These are phyloP conservation scores for Claviceps monticola DNA, from an alignment of 2,329 filamentous ascomycete species.

Conservation along the genomic window DNA sequence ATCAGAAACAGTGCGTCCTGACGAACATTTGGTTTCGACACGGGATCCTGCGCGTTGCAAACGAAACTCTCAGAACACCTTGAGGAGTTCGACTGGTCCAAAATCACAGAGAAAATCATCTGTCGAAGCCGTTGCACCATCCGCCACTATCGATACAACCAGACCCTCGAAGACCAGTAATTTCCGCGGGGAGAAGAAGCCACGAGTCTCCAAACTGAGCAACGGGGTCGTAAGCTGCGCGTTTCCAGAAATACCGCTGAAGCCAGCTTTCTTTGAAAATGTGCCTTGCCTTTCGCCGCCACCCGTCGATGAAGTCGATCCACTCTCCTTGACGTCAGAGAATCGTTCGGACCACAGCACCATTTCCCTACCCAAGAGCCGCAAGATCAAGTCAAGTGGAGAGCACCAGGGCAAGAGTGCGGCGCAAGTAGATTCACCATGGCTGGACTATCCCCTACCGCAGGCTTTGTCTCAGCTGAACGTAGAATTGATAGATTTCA, in stretches of 20 bases:
- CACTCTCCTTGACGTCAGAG: conserved; percentile 8
- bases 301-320: conserved; percentile 8
- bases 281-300: conserved; percentile 15
- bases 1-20: not conserved
- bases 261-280: conserved; percentile 26
- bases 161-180: conserved; percentile 18
- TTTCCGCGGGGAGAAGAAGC: conserved; percentile 22
- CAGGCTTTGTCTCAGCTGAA: conserved; percentile 42
- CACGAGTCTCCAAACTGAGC: conserved; percentile 17
- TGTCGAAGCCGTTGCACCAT: conserved; percentile 17
- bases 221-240: conserved; percentile 13
- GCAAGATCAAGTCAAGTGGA: conserved; percentile 4
- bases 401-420: conserved; percentile 12
- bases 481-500: conserved; percentile 42
- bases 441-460: conserved; percentile 28
- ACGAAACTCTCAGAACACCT: conserved; percentile 10
- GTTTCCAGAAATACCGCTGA: conserved; percentile 22
- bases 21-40: conserved; percentile 3
- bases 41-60: conserved; percentile 6
- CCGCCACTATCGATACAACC: conserved; percentile 15
- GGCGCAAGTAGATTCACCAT: conserved; percentile 12
- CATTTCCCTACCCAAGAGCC: conserved; percentile 1
- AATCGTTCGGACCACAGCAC: not conserved
- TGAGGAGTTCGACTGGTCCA: conserved; percentile 11
- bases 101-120: conserved; percentile 18